Evolutionary conservation across 768 basidiomycete genomes (phyloP).

Genomic region (Cystofilobasidium bisporidii): DNA sequence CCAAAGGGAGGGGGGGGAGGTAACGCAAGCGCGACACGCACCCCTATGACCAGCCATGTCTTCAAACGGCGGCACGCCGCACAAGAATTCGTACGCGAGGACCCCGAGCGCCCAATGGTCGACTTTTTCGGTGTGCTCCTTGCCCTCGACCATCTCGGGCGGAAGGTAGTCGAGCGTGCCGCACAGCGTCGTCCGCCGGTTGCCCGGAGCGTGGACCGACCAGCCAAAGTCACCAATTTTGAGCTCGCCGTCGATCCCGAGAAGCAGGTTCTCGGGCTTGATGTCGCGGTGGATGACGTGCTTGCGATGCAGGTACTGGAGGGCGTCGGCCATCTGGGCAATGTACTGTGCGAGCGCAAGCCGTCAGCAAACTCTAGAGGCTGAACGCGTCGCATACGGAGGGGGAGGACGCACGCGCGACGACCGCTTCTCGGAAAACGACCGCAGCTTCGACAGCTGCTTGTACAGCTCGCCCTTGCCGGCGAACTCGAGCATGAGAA

Average conservation of each 20-base stretch:
- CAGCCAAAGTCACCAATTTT: slow-evolving; percentile 99
- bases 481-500: slow-evolving; percentile 96
- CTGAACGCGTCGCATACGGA: neutral
- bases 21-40: no score
- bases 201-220: slow-evolving; percentile 92
- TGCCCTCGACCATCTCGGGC: slow-evolving; percentile 95
- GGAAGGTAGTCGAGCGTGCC: slow-evolving; percentile 95
- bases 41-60: slow-evolving; percentile 67
- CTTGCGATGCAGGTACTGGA: slow-evolving; percentile 82
- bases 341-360: slow-evolving; percentile 56
- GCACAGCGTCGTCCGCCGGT: slow-evolving; percentile 79
- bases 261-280: slow-evolving; percentile 92
- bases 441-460: slow-evolving; percentile 74
- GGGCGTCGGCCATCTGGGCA: slow-evolving; percentile 95
- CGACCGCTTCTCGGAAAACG: slow-evolving; percentile 79
- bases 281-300: slow-evolving; percentile 99
- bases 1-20: no score
- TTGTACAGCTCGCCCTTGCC: slow-evolving; percentile 96
- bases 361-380: neutral
- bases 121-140: slow-evolving; percentile 78
- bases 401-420: slow-evolving; percentile 44
- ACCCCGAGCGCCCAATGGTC: slow-evolving; percentile 97
- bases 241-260: slow-evolving; percentile 72
- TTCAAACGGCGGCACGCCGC: slow-evolving; percentile 77
- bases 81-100: slow-evolving; percentile 88